A percentile compares a stretch with the other conserved stretches of the same genome.
These are phyloP conservation scores for Pichia nanzhaoensis DNA, from an alignment of 805 yeast genomes.

Conservation along the genomic window DNA sequence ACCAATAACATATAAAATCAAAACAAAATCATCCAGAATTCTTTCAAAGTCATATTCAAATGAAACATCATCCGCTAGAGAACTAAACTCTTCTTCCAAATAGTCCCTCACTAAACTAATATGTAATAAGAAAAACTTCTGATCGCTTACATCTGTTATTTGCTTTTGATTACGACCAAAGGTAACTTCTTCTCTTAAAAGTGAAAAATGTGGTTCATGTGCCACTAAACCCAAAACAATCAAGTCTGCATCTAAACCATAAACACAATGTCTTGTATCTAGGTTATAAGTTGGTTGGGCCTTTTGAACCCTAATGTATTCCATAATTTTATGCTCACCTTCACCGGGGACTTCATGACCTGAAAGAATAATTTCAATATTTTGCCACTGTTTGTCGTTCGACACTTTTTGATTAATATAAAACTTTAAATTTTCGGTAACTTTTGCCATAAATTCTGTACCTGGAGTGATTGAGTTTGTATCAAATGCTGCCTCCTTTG, in stretches of 20 bases:
- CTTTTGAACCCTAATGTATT: constrained; percentile 72
- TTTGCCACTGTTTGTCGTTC: constrained; percentile 82
- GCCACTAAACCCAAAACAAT: constrained; percentile 87
- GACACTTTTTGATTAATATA: constrained; percentile 84
- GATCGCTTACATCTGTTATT: constrained; percentile 55
- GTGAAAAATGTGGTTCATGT: constrained; percentile 93
- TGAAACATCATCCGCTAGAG: constrained; percentile 52
- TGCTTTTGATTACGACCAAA: constrained; percentile 51
- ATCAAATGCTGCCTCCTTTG: constrained; percentile 83
- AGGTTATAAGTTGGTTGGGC: constrained; percentile 69
- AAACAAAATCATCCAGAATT: constrained; percentile 83
- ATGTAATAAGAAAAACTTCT: constrained; percentile 77
- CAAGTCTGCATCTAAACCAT: constrained; percentile 94
- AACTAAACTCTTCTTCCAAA: constrained; percentile 75
- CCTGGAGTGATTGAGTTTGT: constrained; percentile 95
- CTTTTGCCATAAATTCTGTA: constrained; percentile 89
- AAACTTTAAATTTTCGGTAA: constrained; percentile 75
- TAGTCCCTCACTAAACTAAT: constrained; percentile 86
- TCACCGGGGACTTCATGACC: constrained; percentile 98
- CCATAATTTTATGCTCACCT: constrained; percentile 98
- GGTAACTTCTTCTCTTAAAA: constrained; percentile 90
- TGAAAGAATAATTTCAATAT: constrained; percentile 65
- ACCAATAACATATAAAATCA: constrained; percentile 91
- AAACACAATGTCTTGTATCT: constrained; percentile 85
- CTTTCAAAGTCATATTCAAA: constrained; percentile 83